phyloP scores from a whole-genome alignment of 2,329 filamentous ascomycete genomes.

The Coniella lustricola region DNA sequence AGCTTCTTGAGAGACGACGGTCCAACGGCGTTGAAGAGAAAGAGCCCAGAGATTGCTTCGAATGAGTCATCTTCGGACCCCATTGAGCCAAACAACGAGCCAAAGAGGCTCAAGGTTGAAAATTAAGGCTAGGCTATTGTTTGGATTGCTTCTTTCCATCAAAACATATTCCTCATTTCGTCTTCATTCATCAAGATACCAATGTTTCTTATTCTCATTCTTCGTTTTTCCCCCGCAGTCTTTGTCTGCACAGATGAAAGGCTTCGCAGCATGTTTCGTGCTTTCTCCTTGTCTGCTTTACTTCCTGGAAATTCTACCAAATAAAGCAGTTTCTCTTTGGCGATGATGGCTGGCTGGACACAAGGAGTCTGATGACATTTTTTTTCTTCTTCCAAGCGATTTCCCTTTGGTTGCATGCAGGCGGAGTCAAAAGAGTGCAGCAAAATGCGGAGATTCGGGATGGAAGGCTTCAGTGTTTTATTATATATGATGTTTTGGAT shows the following conservation, averaged over 20 bases:
- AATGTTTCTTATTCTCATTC: not conserved
- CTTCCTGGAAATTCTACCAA: no score
- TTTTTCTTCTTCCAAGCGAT: not conserved
- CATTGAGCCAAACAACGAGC: constrained; percentile 36
- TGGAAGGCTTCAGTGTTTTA: no score
- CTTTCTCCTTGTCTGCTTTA: not conserved
- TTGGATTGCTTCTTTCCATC: not conserved
- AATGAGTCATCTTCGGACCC: constrained; percentile 34
- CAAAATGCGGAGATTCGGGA: not conserved
- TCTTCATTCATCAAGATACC: constrained; percentile 8
- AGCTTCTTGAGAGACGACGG: constrained; percentile 55
- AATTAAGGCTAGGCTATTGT: constrained; percentile 21
- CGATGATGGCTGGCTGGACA: not conserved
- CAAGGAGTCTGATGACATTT: not conserved
- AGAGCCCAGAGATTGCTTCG: constrained; percentile 45
- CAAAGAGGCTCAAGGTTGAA: constrained; percentile 49
- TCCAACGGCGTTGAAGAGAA: constrained; percentile 42
- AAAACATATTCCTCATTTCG: constrained; percentile 1
- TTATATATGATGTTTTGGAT: not conserved
- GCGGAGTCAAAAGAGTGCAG: not conserved
- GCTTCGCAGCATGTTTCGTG: constrained; percentile 12
- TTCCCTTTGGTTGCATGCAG: not conserved
- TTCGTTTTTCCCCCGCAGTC: not conserved
- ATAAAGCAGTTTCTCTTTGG: not conserved
- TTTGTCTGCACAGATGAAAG: constrained; percentile 10